These are phyloP conservation scores for Copromyces sp. DNA, from an alignment of 495 filamentous ascomycete genomes.

Conservation along the genomic window DNA sequence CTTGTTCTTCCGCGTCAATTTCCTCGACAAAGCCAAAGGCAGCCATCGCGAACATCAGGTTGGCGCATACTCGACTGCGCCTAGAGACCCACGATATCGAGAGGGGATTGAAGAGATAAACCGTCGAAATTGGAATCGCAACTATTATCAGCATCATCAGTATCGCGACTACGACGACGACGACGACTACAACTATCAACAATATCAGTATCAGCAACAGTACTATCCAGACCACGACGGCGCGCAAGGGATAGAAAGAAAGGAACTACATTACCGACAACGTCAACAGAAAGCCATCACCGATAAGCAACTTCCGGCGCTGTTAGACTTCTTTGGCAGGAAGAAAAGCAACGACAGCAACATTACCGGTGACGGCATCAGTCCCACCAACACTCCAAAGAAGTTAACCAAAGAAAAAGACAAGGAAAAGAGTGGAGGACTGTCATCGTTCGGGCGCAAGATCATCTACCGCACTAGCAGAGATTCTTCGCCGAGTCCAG, in stretches of 20 bases:
- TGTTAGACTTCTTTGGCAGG: conserved; percentile 1
- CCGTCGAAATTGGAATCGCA: neutral
- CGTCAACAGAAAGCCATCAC: conserved; percentile 11
- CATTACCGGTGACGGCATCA: neutral
- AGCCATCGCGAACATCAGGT: neutral
- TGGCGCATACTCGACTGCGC: neutral
- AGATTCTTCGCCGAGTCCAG: conserved; percentile 1
- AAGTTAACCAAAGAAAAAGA: neutral
- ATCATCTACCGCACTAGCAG: conserved; percentile 1
- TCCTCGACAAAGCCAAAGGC: neutral
- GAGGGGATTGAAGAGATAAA: neutral
- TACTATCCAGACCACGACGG: neutral
- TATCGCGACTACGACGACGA: neutral
- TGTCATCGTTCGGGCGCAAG: neutral
- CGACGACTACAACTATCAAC: neutral
- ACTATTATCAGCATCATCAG: neutral
- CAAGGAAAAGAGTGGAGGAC: conserved; percentile 5
- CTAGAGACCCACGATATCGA: neutral
- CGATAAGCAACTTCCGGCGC: conserved; percentile 12
- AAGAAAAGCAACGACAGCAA: neutral
- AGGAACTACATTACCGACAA: neutral
- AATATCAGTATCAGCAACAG: neutral
- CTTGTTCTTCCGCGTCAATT: conserved; percentile 5
- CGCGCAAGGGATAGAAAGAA: neutral
- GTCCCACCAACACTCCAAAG: neutral